Conservation (phyloP, 495 filamentous ascomycete genomes). For the Daldinia childiae region DNA sequence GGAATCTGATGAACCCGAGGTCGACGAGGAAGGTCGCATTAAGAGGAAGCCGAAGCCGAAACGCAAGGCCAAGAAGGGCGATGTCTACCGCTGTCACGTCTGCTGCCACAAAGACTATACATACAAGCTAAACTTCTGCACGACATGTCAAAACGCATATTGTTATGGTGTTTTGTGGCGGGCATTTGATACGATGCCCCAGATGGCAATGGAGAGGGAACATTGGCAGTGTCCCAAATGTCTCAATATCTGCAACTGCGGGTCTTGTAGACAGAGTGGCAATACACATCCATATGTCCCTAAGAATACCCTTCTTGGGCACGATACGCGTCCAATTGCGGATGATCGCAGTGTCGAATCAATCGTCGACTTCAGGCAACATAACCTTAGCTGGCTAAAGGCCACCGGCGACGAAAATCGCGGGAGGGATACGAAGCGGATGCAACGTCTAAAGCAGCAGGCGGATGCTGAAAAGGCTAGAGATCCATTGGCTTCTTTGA, state of each 20-base stretch:
- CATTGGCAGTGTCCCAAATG: slow-evolving; percentile 91
- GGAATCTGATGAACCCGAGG: slow-evolving; percentile 55
- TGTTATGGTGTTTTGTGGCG: slow-evolving; percentile 91
- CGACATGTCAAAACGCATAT: slow-evolving; percentile 75
- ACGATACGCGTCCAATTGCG: slow-evolving; percentile 87
- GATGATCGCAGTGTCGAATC: slow-evolving; percentile 89
- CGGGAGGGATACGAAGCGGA: slow-evolving; percentile 59
- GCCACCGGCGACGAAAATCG: slow-evolving; percentile 60
- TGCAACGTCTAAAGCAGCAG: slow-evolving; percentile 61
- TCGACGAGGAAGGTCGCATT: slow-evolving; percentile 61
- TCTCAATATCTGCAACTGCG: slow-evolving; percentile 82
- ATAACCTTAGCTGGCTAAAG: slow-evolving; percentile 81
- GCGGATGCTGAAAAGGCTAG: slow-evolving; percentile 64
- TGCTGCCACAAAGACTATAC: slow-evolving; percentile 75
- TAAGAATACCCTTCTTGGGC: slow-evolving; percentile 82
- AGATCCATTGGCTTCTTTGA: slow-evolving; percentile 43
- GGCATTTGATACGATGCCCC: slow-evolving; percentile 86
- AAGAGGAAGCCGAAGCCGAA: slow-evolving; percentile 56
- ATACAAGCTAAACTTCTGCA: slow-evolving; percentile 85
- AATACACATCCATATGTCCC: slow-evolving; percentile 74
- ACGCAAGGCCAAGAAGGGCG: slow-evolving; percentile 55
- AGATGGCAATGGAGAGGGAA: slow-evolving; percentile 76
- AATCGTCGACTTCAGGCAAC: slow-evolving; percentile 83
- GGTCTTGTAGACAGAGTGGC: slow-evolving; percentile 67
- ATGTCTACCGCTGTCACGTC: slow-evolving; percentile 76